Evolutionary conservation across 306 rosid species (phyloP), one percentile per base, ranked within the genome.

Genomic region (Rubus idaeus): DNA sequence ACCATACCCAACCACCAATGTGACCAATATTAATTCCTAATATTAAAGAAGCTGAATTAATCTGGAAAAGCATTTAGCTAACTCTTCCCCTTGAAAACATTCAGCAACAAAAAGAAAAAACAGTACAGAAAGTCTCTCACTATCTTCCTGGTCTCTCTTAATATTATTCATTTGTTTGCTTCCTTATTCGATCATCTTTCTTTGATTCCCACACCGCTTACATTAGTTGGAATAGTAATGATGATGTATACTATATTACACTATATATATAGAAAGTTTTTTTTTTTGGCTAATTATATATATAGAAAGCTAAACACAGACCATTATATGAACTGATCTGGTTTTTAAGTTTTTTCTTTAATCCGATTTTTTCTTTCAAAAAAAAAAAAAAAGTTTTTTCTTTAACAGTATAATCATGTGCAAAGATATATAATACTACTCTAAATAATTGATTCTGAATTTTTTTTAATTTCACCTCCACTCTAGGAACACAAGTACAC

Each of bases 401-500:
- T 0, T 12, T 26, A 46, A 50, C 20, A 16, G 41, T 66, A 18
- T 66, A 70, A 55, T 55, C 11, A 72, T 50, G 71, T 66, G 61
- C 44, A 30, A 16, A 70, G 26, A 68, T 30, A 30, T 16, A 49
- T 21, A 42, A 18, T 55, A 40, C 20, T 55, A 20, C 37, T 14
- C 13, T 26, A 10, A 47, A 9, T 9, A 20, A 9, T 58, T 39
- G 69, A 17, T 64, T 39, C 44, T 13, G 42, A 3, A 62, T 30
- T 30, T 62, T 30, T 30, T 30, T 30, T 30, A 30, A 30, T 30
- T 30, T 30, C 35, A 30, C 35, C 1, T 62, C 44, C 0, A 10
- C 37, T 30, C 42, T 55, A 58, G 53, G 41, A 57, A 73, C 56
- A 23, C 77, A 73, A 49, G 41, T 42, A 73, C 56, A 23, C 77